Evolutionary conservation across 306 rosid genomes (phyloP).

Genomic region (Elaeagnus macrophylla): DNA sequence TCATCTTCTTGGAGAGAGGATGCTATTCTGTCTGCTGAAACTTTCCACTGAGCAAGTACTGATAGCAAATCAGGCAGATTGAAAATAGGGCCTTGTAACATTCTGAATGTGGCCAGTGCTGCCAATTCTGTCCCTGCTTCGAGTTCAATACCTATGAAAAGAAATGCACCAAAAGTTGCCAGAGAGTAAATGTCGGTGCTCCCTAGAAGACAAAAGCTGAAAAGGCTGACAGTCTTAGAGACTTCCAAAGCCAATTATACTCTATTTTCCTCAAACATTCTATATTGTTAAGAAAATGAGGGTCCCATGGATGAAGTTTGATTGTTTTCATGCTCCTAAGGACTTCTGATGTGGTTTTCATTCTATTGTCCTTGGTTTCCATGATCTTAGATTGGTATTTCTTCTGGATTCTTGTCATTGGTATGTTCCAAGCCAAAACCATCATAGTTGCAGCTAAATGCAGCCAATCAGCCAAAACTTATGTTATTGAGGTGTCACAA

Average conservation of each 20-base stretch:
- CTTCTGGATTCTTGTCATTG: conserved; percentile 67
- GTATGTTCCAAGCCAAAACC: conserved; percentile 75
- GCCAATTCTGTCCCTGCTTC: conserved; percentile 81
- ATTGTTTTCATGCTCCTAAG: conserved; percentile 73
- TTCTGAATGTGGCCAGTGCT: conserved; percentile 81
- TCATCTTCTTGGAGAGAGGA: conserved; percentile 68
- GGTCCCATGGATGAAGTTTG: conserved; percentile 95
- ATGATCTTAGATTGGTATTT: conserved; percentile 72
- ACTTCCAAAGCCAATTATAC: conserved; percentile 59
- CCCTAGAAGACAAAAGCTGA: conserved; percentile 77
- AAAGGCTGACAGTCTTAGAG: conserved; percentile 43
- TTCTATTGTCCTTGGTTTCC: conserved; percentile 82
- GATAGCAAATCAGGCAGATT: conserved; percentile 75
- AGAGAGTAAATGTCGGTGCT: conserved; percentile 77
- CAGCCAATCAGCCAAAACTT: conserved; percentile 67
- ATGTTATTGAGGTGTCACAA: no score
- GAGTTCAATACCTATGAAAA: conserved; percentile 72
- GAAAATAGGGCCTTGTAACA: conserved; percentile 88
- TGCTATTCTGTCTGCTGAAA: conserved; percentile 74
- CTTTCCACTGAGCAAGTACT: conserved; percentile 83
- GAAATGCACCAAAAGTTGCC: conserved; percentile 64
- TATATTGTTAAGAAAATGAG: conserved; percentile 50
- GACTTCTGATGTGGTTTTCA: conserved; percentile 86
- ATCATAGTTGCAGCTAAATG: conserved; percentile 60
- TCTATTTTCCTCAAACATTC: conserved; percentile 53